These are phyloP conservation scores for Piper longum DNA, from an alignment of 164 flowering plant species.

Conservation along the genomic window DNA sequence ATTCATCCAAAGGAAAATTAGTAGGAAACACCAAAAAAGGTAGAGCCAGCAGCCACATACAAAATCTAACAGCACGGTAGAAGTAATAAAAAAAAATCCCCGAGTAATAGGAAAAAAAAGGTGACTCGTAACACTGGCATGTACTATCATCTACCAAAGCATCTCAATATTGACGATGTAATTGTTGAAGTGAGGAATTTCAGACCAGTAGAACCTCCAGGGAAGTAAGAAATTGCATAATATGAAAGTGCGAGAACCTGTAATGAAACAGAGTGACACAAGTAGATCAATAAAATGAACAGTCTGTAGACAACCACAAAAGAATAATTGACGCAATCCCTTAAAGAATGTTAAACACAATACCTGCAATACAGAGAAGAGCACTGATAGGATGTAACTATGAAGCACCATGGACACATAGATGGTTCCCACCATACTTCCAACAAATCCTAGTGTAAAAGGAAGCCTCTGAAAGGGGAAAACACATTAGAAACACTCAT, in stretches of 20 bases:
- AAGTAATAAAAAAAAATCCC: not conserved
- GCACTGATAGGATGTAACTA: slow-evolving; percentile 78
- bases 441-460: slow-evolving; percentile 64
- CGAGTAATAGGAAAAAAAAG: not conserved
- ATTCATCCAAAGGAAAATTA: too few relatives aligned
- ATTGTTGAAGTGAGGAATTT: slow-evolving; percentile 64
- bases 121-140: not conserved
- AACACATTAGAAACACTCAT: too few relatives aligned
- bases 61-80: not conserved
- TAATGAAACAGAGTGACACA: not conserved
- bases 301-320: not conserved
- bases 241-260: slow-evolving; percentile 62
- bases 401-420: slow-evolving; percentile 97
- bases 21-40: not conserved
- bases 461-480: slow-evolving; percentile 68
- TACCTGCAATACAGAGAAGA: slow-evolving; percentile 87
- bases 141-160: slow-evolving; percentile 66
- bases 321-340: not conserved
- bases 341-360: not conserved
- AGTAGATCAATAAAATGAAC: not conserved
- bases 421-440: slow-evolving; percentile 78
- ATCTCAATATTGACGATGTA: slow-evolving; percentile 50
- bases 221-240: slow-evolving; percentile 76
- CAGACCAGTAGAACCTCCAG: slow-evolving; percentile 84
- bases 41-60: not conserved